Evolutionary conservation across 129 eudicot genomes (phyloP).

Genomic region (Tanacetum coccineum): DNA sequence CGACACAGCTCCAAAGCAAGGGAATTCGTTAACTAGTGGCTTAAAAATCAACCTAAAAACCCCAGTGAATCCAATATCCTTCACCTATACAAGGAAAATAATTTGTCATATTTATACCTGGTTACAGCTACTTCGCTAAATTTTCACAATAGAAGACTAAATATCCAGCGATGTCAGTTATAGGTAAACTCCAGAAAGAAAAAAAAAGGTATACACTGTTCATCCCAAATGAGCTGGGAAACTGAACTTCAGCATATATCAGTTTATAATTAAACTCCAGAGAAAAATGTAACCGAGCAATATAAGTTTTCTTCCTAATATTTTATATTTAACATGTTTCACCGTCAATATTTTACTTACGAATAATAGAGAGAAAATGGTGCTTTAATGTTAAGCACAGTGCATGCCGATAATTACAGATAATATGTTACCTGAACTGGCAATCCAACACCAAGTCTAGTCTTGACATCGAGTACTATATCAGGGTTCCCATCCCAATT

Average conservation of each 20-base stretch:
- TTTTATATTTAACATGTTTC: not conserved
- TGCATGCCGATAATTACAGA: not conserved
- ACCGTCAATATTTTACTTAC: slow-evolving; percentile 10
- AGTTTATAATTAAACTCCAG: no score
- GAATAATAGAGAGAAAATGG: not conserved
- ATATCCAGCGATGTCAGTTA: not conserved
- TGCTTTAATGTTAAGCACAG: slow-evolving; percentile 2
- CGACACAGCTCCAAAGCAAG: slow-evolving; percentile 93
- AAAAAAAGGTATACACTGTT: no score
- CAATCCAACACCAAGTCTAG: slow-evolving; percentile 81
- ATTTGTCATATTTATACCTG: slow-evolving; percentile 1
- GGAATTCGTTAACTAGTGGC: slow-evolving; percentile 83
- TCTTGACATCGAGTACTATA: slow-evolving; percentile 88
- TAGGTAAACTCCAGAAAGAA: no score
- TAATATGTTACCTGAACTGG: slow-evolving; percentile 80
- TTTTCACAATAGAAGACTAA: not conserved
- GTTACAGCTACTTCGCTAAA: slow-evolving; percentile 1
- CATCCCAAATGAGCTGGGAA: no score
- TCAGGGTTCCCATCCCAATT: slow-evolving; percentile 98
- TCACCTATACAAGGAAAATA: slow-evolving; percentile 48
- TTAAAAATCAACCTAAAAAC: slow-evolving; percentile 91
- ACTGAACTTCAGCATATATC: not conserved
- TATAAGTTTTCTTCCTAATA: slow-evolving; percentile 10
- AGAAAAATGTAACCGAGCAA: no score
- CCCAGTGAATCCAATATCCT: slow-evolving; percentile 84